Base-by-base conservation (phyloP, 2,329 filamentous ascomycete species). In the Botrytis aclada region DNA sequence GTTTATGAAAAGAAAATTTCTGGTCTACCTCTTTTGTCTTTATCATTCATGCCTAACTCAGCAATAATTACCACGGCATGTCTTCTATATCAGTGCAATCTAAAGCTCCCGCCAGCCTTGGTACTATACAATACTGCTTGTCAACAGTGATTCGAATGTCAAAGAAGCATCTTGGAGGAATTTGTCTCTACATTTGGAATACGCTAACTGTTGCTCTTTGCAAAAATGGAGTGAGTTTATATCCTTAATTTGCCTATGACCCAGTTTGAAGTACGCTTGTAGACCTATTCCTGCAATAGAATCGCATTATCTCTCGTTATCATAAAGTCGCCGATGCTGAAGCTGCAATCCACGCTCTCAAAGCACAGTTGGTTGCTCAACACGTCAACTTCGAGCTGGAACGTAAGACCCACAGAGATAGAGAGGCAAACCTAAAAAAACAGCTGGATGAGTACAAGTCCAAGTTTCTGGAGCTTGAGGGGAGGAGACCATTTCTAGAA, bases 231-330 rank as follows among this genome's bases (percentile, higher is more conserved):
- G 29, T 47, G 8, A 16, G 29, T 12, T n/a, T 12, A 1, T 16
- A 25, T 22, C 3, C 7, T 2, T 14, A 6, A 37, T 18, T 22
- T 18, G 9, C 61, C 3, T 8, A 29, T 41, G 29, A 3, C 5
- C 9, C 20, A 22, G n/a, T 25, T 8, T 4, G 0, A 16, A 16
- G 7, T 18, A 34, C 5, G 1, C n/a, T 32, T 1, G n/a, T 7
- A 16, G 22, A 65, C 20, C 9, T 10, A 10, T 16, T 12, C 16
- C 29, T 47, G 32, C 20, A 5, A 47, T 16, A 32, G 29, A 47
- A 34, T 6, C 29, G 16, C 43, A 16, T 45, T 0, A 32, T 32
- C 12, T 47, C 41, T 47, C 20, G 9, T 34, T 22, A 34, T 16
- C 3, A 18, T 34, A 32, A 5, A 6, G 5, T 9, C 6, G 8